Conservation (phyloP, 345 rosid species). For the Carallia pectinifolia region DNA sequence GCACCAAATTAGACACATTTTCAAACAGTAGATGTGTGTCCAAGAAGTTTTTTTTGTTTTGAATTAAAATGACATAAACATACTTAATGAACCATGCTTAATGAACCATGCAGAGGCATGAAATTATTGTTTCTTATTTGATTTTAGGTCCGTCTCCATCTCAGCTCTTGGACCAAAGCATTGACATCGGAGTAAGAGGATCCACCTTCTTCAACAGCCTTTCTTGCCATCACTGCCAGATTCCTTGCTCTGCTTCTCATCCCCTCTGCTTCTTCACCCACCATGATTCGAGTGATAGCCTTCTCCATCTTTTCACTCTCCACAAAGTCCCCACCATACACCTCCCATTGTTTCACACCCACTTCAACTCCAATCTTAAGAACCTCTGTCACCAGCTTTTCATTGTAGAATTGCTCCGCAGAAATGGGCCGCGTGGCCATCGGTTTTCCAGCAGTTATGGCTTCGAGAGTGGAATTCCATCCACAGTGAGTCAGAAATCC, state of each 20-base stretch:
- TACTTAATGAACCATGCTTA: too few relatives aligned
- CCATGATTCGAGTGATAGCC: conserved; percentile 30
- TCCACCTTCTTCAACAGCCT: conserved; percentile 35
- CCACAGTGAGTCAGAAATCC: conserved; percentile 47
- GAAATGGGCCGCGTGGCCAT: conserved; percentile 44
- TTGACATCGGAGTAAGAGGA: conserved; percentile 28
- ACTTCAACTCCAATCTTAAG: conserved; percentile 25
- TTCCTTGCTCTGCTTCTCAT: conserved; percentile 18
- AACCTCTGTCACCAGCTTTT: conserved; percentile 32
- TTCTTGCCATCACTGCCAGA: conserved; percentile 24
- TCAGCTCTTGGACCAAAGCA: conserved; percentile 23
- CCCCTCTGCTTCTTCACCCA: conserved; percentile 10
- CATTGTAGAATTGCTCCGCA: conserved; percentile 41
- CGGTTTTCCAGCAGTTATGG: conserved; percentile 31
- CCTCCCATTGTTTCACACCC: conserved; percentile 21
- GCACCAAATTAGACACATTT: too few relatives aligned
- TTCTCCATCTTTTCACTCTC: conserved; percentile 25
- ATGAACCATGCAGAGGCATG: too few relatives aligned
- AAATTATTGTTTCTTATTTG: too few relatives aligned
- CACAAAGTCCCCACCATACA: conserved; percentile 13
- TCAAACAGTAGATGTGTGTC: too few relatives aligned
- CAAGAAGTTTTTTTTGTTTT: too few relatives aligned
- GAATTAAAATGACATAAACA: too few relatives aligned
- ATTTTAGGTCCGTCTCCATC: background rate
- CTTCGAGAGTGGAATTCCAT: conserved; percentile 42